Evolutionary conservation across 768 basidiomycete genomes (phyloP), one percentile per base, ranked within the genome.

Genomic region (Leccinellum luteum): DNA sequence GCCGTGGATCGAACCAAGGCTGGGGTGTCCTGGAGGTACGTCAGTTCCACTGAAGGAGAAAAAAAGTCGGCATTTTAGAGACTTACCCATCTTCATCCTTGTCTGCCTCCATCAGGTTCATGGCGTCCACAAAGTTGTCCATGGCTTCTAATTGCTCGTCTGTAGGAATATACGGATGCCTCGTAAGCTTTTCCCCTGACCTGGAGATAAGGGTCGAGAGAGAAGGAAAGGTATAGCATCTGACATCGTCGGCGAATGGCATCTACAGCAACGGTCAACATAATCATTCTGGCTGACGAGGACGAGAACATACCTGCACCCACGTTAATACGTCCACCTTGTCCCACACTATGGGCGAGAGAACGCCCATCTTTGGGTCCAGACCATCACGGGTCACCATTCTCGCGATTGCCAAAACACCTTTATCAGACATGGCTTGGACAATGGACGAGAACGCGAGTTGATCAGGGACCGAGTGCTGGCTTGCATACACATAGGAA

Each of bases 211-310:
- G 80, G 10, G 78, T 78, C 45, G 86, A 83, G 30, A 98, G 79
- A 0, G 91, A 91, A 0, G 89, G 84, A 69, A 99, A 98, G 10
- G 84, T 85, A 71, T 92, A 93, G 61, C 85, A 89, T 57, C 94
- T 85, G 52, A 94, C 79, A 64, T 99, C 96, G 69, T 99, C 96
- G 2, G 93, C 93, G 67, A 97, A 98, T 0, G 96, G 96, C 82
- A 98, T 84, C 93, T 95, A 61, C n/a, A n/a, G 44, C 35, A 23
- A 52, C 3, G 41, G 12, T 27, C 12, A 34, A 25, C 45, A 8
- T 52, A 31, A 41, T 31, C 6, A 48, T 14, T 9, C 34, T 28
- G 15, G 45, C 19, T 43, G 31, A 25, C 30, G 23, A 10, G 47
- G 30, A 38, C n/a, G 38, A 25, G 13, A n/a, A 67, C 77, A 47